These are phyloP conservation scores for Aspergillus bertholletiae DNA, from an alignment of 495 filamentous ascomycete species.

Conservation along the genomic window DNA sequence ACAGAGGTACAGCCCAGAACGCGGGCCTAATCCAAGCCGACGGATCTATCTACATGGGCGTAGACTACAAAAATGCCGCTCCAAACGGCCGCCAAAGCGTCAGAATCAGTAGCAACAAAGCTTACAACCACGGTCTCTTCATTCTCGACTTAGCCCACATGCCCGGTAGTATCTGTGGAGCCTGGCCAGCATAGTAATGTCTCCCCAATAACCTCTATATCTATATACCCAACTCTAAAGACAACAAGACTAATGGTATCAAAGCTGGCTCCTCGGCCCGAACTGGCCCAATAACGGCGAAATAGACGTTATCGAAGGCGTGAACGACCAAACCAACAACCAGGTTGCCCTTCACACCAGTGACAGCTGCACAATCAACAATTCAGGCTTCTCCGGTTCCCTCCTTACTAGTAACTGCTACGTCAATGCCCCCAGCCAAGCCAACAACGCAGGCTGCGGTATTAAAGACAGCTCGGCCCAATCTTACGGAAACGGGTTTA, in stretches of 20 bases:
- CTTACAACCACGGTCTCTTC: constrained; percentile 56
- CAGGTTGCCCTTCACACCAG: constrained; percentile 66
- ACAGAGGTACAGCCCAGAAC: constrained; percentile 45
- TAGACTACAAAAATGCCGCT: constrained; percentile 31
- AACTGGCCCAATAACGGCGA: constrained; percentile 70
- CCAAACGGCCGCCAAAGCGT: constrained; percentile 53
- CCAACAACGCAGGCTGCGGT: constrained; percentile 51
- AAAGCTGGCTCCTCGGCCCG: constrained; percentile 49
- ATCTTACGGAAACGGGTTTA: constrained; percentile 57
- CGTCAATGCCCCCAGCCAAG: constrained; percentile 41
- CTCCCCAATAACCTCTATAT: too few relatives aligned
- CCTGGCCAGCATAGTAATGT: constrained; percentile 59
- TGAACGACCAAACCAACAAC: constrained; percentile 53
- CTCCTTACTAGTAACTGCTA: constrained; percentile 48
- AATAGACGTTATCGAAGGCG: constrained; percentile 73
- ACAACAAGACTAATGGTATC: constrained; percentile 2
- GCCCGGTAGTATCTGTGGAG: constrained; percentile 52
- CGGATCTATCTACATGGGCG: constrained; percentile 41
- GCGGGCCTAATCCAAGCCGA: constrained; percentile 49
- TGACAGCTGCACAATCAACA: constrained; percentile 52
- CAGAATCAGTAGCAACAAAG: constrained; percentile 49
- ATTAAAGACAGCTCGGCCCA: constrained; percentile 31
- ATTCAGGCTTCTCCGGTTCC: constrained; percentile 40
- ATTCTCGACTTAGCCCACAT: constrained; percentile 59
- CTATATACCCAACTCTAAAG: neutral